Conservation (phyloP, 1,284 basidiomycete species). For the Neonothopanus nambi region DNA sequence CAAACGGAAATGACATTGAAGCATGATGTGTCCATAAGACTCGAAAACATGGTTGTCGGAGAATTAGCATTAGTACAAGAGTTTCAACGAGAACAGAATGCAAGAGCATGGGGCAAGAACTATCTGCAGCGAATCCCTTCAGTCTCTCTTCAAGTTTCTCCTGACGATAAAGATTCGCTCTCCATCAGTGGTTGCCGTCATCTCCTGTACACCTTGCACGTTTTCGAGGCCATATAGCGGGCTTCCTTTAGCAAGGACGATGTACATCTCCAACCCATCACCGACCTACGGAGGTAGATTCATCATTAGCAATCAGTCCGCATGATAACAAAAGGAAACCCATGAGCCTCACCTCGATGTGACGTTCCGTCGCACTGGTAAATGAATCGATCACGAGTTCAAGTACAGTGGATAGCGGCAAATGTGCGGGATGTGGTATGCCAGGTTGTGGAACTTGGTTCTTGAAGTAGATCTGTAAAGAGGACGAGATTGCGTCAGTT, state of each 20-base stretch:
- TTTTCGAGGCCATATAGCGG: constrained; percentile 61
- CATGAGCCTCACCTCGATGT: constrained; percentile 77
- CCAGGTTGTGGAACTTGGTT: constrained; percentile 78
- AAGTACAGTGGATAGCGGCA: constrained; percentile 80
- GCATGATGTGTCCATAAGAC: too few relatives aligned
- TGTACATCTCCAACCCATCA: constrained; percentile 89
- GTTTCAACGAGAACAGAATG: too few relatives aligned
- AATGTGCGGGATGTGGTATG: constrained; percentile 72
- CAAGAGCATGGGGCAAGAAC: too few relatives aligned
- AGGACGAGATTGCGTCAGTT: neutral
- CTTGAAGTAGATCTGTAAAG: constrained; percentile 88
- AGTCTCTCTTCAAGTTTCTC: constrained; percentile 75
- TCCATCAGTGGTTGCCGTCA: constrained; percentile 55
- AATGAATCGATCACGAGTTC: constrained; percentile 91
- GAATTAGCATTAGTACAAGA: too few relatives aligned
- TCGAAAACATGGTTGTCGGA: too few relatives aligned
- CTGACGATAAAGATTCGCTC: constrained; percentile 75
- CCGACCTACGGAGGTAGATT: constrained; percentile 71
- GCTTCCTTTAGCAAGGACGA: constrained; percentile 76
- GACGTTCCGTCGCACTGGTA: constrained; percentile 91
- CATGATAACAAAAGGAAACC: constrained; percentile 9
- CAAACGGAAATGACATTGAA: too few relatives aligned
- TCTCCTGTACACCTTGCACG: constrained; percentile 61
- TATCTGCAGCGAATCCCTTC: constrained; percentile 1
- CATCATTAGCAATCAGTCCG: constrained; percentile 1